These are phyloP conservation scores for Diplodia intermedia DNA, from an alignment of 2,329 filamentous ascomycete genomes.

Conservation along the genomic window DNA sequence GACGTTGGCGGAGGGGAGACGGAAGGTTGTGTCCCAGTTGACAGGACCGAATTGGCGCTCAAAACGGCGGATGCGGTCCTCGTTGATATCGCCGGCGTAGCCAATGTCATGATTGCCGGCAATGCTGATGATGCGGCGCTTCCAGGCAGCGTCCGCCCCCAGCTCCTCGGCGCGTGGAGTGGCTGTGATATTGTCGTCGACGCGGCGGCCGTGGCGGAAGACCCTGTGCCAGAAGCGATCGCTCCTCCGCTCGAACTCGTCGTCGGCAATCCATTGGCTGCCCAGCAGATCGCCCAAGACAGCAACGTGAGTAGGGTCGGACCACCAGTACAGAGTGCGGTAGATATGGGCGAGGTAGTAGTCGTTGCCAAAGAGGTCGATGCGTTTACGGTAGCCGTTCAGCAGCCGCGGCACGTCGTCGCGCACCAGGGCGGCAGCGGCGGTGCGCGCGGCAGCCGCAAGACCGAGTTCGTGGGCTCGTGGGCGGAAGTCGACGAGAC, in stretches of 20 bases:
- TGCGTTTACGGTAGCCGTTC: constrained; percentile 73
- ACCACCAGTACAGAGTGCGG: constrained; percentile 82
- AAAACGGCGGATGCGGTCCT: constrained; percentile 78
- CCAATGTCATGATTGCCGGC: constrained; percentile 96
- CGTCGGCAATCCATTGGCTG: constrained; percentile 90
- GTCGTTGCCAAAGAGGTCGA: constrained; percentile 94
- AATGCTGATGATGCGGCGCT: constrained; percentile 81
- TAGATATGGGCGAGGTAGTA: constrained; percentile 94
- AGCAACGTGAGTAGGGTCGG: constrained; percentile 81
- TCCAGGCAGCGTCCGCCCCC: constrained; percentile 66
- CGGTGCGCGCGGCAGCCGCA: neutral
- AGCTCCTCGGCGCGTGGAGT: constrained; percentile 45
- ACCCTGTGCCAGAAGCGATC: constrained; percentile 81
- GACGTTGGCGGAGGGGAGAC: constrained; percentile 39
- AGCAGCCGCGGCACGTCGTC: constrained; percentile 71
- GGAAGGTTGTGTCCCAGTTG: constrained; percentile 86
- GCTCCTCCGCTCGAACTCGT: constrained; percentile 78
- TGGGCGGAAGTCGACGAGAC: constrained; percentile 49
- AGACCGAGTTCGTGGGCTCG: constrained; percentile 5
- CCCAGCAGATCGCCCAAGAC: constrained; percentile 92
- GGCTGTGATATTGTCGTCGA: constrained; percentile 56
- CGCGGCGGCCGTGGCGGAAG: constrained; percentile 71
- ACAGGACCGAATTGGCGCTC: constrained; percentile 83
- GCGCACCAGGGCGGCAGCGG: constrained; percentile 30
- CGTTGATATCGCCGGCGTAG: constrained; percentile 88